Base-by-base conservation (phyloP, 169 alveolate species). In the Plasmodium sp. region DNA sequence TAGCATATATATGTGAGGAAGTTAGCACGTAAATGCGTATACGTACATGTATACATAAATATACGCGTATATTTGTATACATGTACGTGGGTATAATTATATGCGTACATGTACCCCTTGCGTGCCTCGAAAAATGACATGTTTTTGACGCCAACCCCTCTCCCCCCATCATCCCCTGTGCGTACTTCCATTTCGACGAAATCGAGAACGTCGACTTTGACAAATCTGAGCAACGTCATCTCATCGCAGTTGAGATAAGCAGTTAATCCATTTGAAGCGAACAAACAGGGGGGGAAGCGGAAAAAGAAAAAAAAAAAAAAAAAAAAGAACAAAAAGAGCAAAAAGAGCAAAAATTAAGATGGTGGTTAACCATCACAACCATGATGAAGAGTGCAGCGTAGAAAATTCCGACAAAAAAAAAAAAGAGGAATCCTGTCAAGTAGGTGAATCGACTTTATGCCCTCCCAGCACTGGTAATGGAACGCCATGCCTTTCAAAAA, bases 351-450 rank as follows among this genome's bases (percentile, higher is more conserved):
- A 67, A 27, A 58, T 54, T 83, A 83, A 83, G 43, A 83, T 58
- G 91, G 33, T 83, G 39, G 62, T 27, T 83, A 83, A 41, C 14
- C 18, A 9, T 81, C 41, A 43, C 41, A 31, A 27, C 81, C n/a
- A 83, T 27, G 81, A 83, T 83, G 58, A 58, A 33, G 22, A 90
- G 71, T 83, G 48, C 79, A 86, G 93, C 51, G 81, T 90, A 54
- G 84, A 88, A 71, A 51, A 72, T n/a, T 45, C 83, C 31, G 80
- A 90, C 33, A 79, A 86, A 36, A 88, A 85, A 36, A 85, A 80
- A 16, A 81, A 77, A n/a, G 71, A 81, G 51, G 71, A 51, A 16
- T 67, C 93, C 56, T 72, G 83, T 72, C 81, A 72, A 16, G 83
- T 62, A 22, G 39, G 81, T 18, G 77, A 67, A 67, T 67, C 77